A percentile compares a stretch with the other conserved stretches of the same genome.
Conservation (phyloP, 768 basidiomycete genomes). For the Amanita rubescens region DNA sequence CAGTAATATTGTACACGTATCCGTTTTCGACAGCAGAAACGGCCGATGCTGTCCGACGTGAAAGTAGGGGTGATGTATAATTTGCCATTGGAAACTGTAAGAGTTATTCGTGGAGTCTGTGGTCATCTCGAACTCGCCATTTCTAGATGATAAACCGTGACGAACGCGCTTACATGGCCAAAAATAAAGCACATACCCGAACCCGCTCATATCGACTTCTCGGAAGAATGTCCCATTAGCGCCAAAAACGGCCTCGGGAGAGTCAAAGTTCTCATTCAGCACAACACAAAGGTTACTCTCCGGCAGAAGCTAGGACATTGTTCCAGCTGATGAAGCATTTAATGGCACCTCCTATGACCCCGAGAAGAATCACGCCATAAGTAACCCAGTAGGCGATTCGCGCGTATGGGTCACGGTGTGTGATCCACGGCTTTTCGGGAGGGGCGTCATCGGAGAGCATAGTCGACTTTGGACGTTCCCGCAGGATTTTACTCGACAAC, state of each 20-base stretch:
- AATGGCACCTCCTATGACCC: conserved; percentile 43
- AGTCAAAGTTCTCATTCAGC: conserved; percentile 70
- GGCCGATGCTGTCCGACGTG: conserved; percentile 68
- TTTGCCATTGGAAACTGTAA: conserved; percentile 63
- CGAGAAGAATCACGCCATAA: conserved; percentile 51
- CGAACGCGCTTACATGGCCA: background rate
- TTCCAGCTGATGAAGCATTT: conserved; percentile 53
- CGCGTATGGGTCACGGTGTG: conserved; percentile 45
- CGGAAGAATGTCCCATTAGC: conserved; percentile 61
- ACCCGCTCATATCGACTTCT: conserved; percentile 83
- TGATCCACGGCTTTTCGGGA: conserved; percentile 60
- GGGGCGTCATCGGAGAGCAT: conserved; percentile 29
- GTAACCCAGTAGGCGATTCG: conserved; percentile 58
- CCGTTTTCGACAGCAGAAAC: conserved; percentile 53
- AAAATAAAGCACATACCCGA: conserved; percentile 46
- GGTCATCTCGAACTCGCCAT: conserved; percentile 85
- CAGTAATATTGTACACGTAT: conserved; percentile 78
- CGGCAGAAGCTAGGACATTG: conserved; percentile 37
- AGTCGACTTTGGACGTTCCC: conserved; percentile 43
- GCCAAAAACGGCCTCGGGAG: conserved; percentile 49
- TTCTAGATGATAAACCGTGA: conserved; percentile 31
- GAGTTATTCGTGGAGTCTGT: conserved; percentile 66
- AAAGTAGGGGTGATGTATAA: conserved; percentile 86
- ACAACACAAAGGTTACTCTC: conserved; percentile 51
- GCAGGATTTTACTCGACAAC: conserved; percentile 29